These are phyloP conservation scores for Salix viminalis DNA, from an alignment of 345 rosid genomes.

Conservation along the genomic window DNA sequence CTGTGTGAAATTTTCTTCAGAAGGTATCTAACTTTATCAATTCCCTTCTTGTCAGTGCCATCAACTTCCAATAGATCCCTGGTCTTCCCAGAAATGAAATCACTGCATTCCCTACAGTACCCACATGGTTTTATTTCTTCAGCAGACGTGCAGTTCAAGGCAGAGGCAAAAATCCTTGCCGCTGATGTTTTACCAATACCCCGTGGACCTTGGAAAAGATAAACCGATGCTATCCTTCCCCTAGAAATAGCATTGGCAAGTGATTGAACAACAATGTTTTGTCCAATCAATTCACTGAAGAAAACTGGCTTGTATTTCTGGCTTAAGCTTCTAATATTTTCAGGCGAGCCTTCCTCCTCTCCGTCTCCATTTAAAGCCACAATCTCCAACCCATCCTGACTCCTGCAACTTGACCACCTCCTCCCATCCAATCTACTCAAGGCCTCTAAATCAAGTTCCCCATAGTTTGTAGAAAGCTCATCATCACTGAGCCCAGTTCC, in stretches of 20 bases:
- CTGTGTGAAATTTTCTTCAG: constrained; percentile 47
- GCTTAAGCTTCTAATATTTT: constrained; percentile 64
- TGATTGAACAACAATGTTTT: constrained; percentile 83
- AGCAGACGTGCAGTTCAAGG: constrained; percentile 70
- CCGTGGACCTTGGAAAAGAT: constrained; percentile 95
- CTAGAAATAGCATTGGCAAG: constrained; percentile 63
- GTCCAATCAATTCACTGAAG: constrained; percentile 85
- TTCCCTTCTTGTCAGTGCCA: constrained; percentile 65
- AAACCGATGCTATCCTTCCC: constrained; percentile 77
- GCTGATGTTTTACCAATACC: constrained; percentile 93
- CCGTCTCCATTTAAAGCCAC: constrained; percentile 52
- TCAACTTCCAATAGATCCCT: constrained; percentile 72
- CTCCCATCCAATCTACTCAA: constrained; percentile 93
- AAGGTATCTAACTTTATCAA: constrained; percentile 56
- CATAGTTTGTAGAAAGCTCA: constrained; percentile 84
- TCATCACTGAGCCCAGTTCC: constrained; percentile 77
- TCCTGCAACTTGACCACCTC: constrained; percentile 95
- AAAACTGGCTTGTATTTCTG: constrained; percentile 85
- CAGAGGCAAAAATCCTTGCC: constrained; percentile 81
- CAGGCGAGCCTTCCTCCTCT: constrained; percentile 65
- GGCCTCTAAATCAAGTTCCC: constrained; percentile 96
- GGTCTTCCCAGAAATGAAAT: constrained; percentile 67
- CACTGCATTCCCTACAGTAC: constrained; percentile 66
- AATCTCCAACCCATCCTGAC: constrained; percentile 74
- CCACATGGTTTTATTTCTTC: constrained; percentile 84